Percentiles rank a stretch among this genome's conserved stretches.
phyloP scores from a whole-genome alignment of 352 stramenopile genomes.

The Salisapilia sapeloensis region DNA sequence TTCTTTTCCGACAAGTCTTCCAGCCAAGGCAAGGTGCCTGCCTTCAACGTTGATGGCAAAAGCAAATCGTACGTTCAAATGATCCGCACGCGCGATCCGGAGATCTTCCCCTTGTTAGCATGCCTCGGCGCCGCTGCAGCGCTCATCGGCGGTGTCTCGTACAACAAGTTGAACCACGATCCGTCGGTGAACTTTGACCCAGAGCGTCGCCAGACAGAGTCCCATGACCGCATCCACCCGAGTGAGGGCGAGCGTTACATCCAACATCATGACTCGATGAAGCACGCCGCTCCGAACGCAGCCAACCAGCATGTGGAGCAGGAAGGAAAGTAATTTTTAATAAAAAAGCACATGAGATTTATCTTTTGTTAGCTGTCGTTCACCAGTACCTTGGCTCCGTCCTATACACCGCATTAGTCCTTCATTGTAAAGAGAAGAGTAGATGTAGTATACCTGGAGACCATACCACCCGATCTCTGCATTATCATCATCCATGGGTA shows the following conservation, averaged over 20 bases:
- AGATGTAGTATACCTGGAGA: constrained; percentile 21
- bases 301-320: constrained; percentile 12
- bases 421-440: not conserved
- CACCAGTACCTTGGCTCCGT: constrained; percentile 47
- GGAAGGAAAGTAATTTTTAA: constrained; percentile 6
- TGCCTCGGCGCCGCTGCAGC: constrained; percentile 7
- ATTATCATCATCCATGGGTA: constrained; percentile 47
- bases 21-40: too few relatives aligned
- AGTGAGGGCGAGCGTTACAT: constrained; percentile 10
- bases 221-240: constrained; percentile 11
- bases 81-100: constrained; percentile 8
- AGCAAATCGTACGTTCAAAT: too few relatives aligned
- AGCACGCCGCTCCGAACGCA: constrained; percentile 12
- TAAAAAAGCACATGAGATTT: constrained; percentile 2
- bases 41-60: too few relatives aligned
- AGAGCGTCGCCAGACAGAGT: constrained; percentile 8
- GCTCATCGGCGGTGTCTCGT: constrained; percentile 7
- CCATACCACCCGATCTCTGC: constrained; percentile 57
- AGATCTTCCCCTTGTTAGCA: constrained; percentile 14
- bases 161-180: constrained; percentile 9
- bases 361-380: constrained; percentile 13
- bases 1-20: too few relatives aligned
- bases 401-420: constrained; percentile 9
- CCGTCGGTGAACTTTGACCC: constrained; percentile 14
- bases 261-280: constrained; percentile 10